Evolutionary conservation across 441 rosid genomes (phyloP).

Genomic region (Adansonia rubrostipa): DNA sequence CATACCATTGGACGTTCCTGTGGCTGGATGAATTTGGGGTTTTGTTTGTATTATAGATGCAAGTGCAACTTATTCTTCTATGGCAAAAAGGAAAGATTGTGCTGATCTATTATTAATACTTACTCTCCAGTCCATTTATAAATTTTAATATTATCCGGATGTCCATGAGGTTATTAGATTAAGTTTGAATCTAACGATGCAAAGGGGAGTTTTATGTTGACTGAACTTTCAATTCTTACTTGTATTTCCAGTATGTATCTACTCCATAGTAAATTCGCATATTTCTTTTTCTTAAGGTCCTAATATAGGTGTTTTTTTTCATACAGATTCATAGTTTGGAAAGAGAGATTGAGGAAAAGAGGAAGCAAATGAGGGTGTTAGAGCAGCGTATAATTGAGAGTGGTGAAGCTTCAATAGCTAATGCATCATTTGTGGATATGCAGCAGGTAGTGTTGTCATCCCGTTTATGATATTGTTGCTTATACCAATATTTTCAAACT

Average conservation of each 20-base stretch:
- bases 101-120: slow-evolving; percentile 1
- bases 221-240: slow-evolving; percentile 5
- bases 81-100: slow-evolving; percentile 5
- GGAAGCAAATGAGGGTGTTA: slow-evolving; percentile 78
- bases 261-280: slow-evolving; percentile 11
- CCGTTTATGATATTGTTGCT: slow-evolving; percentile 2
- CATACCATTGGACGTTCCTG: slow-evolving; percentile 20
- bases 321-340: slow-evolving; percentile 84
- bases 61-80: not conserved
- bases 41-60: slow-evolving; percentile 13
- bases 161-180: slow-evolving; percentile 5
- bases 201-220: slow-evolving; percentile 1
- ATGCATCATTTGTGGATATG: slow-evolving; percentile 91
- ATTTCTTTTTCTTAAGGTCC: not conserved
- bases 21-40: not conserved
- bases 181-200: not conserved
- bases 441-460: slow-evolving; percentile 71
- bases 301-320: slow-evolving; percentile 33
- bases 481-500: not conserved
- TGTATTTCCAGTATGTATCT: slow-evolving; percentile 16
- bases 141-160: not conserved
- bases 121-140: not conserved
- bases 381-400: slow-evolving; percentile 90
- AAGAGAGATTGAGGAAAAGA: slow-evolving; percentile 87
- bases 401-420: slow-evolving; percentile 90